These are phyloP conservation scores for Cryptosporidium sp. DNA, from an alignment of 169 alveolate species.

Conservation along the genomic window DNA sequence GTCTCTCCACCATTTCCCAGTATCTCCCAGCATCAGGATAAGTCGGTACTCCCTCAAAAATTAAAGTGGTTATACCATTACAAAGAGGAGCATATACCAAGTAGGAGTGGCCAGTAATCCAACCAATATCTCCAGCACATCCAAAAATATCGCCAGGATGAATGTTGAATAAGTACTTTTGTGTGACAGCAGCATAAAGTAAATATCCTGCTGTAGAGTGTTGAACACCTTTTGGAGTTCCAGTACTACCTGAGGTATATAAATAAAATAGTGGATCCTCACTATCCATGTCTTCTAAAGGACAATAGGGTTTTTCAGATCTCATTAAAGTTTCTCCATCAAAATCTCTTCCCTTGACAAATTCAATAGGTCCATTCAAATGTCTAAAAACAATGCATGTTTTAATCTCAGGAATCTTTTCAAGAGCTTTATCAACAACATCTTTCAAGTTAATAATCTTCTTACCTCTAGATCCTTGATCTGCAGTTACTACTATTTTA, in stretches of 20 bases:
- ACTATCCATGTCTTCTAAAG: slow-evolving; percentile 93
- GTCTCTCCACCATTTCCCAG: slow-evolving; percentile 90
- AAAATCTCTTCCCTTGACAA: slow-evolving; percentile 84
- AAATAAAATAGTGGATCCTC: slow-evolving; percentile 93
- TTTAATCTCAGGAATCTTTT: slow-evolving; percentile 80
- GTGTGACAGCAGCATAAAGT: slow-evolving; percentile 90
- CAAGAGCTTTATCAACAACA: slow-evolving; percentile 90
- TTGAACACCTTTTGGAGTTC: slow-evolving; percentile 95
- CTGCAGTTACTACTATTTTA: slow-evolving; percentile 89
- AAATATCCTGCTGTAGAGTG: slow-evolving; percentile 94
- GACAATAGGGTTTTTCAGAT: slow-evolving; percentile 91
- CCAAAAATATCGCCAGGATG: slow-evolving; percentile 91
- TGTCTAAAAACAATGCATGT: slow-evolving; percentile 85
- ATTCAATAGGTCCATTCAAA: slow-evolving; percentile 79
- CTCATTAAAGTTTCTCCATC: slow-evolving; percentile 87
- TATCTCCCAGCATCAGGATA: slow-evolving; percentile 94
- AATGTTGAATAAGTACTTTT: slow-evolving; percentile 90
- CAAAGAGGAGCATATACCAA: slow-evolving; percentile 95
- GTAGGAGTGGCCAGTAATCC: slow-evolving; percentile 98
- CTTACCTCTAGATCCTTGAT: slow-evolving; percentile 91
- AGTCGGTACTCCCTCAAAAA: slow-evolving; percentile 95
- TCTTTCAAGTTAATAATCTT: slow-evolving; percentile 86
- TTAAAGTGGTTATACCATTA: slow-evolving; percentile 92
- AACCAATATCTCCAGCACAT: slow-evolving; percentile 97
- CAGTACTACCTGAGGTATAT: slow-evolving; percentile 98